Evolutionary conservation across 176 grass and related monocot genomes (phyloP), one percentile per base, ranked within the genome.

Genomic region (Cenchrus purpureus): DNA sequence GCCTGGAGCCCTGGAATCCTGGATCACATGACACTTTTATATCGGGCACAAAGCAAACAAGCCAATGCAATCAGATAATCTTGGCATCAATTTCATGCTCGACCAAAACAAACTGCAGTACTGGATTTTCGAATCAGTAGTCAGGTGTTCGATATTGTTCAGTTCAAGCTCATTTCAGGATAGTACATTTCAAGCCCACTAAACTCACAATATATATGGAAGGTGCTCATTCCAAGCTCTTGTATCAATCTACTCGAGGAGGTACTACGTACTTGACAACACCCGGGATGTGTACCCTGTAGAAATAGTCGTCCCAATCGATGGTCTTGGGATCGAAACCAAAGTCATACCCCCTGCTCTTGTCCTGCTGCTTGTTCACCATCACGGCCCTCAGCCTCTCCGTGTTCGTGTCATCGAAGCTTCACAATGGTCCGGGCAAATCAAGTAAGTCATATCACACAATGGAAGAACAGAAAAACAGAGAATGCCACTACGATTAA

Each of bases 271-370:
- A 68, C 73, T 85, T 85, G 60, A 85, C 3, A 4, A 77, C 62
- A 48, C 83, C 83, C 10, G 83, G 83, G 83, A 85, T 68, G 52
- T 85, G 83, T 7, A 85, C 40, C 50, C 51, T 77, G 83, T 85
- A 85, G 73, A 85, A 85, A 20, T 85, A 85, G 34, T 85, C 73
- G 0, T 68, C 73, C 83, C 83, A 85, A 10, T 68, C 72, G 16
- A 85, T 34, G 0, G 20, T 25, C 15, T 34, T 77, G n/a, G 73
- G 73, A 31, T 85, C 73, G 10, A 85, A 85, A 31, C 65, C 49
- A 5, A 84, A 84, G 7, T 44, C 25, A 15, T 74, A 52, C 40
- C 10, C 69, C 1, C 6, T 58, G 6, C 19, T 31, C 0, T n/a
- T 7, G 16, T 55, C 19, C 2, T 19, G 12, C 60, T 66, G 20